Evolutionary conservation across 2,329 filamentous ascomycete genomes (phyloP), one percentile per base, ranked within the genome.

Genomic region (Pseudocercospora crystallina): DNA sequence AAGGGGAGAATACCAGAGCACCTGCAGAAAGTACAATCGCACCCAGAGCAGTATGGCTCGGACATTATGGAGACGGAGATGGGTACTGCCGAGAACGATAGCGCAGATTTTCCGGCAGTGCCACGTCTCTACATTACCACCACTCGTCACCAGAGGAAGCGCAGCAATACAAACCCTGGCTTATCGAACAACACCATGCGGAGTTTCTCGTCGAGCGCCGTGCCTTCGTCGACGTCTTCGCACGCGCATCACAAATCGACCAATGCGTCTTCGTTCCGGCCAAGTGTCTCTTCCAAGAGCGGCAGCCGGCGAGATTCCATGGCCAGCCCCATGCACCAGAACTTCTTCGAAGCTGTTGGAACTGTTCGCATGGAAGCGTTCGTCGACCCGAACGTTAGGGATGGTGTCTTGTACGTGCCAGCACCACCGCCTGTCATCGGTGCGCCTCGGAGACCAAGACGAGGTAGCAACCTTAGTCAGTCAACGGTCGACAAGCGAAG

Each of bases 311-410:
- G 54, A 14, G 58, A 59, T 17, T 65, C 64, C 2, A 51, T 61
- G 32, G 56, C 55, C 41, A 65, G 62, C 47, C 57, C 63, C 53
- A 12, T 61, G 40, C 35, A 60, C 54, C 14, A 69, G 63, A 80
- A 81, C 68, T 91, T 94, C 73, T 94, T 94, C 65, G 90, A 95
- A 61, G 87, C 87, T 1, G 86, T 95, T 51, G 90, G 91, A 1
- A 97, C 91, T 2, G 84, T 97, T 40, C 84, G 94, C 26, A 97
- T 99, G 92, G 92, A 97, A 70, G 94, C 94, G 0, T 99, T 97
- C 69, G 95, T 99, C 60, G 81, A 84, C 57, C 73, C 74, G 2
- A 61, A 60, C 41, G 55, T 66, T 12, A 50, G 60, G 32, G 59
- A 68, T 45, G 63, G 65, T 14, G 62, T 67, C 11, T 51, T 66